phyloP scores from a whole-genome alignment of 768 basidiomycete species.

The Hysterangium stoloniferum region DNA sequence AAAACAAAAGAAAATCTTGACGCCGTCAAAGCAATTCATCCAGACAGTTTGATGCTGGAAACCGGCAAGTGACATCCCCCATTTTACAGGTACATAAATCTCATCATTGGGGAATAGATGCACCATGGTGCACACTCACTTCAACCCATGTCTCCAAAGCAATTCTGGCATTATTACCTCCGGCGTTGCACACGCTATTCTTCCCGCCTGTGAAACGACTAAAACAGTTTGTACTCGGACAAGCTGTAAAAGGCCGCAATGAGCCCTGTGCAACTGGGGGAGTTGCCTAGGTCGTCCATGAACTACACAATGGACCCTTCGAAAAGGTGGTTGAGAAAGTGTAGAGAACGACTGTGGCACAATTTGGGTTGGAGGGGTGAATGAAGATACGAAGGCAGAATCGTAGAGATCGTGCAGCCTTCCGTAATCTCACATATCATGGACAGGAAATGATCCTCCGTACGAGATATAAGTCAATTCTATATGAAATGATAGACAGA shows the following conservation, averaged over 20 bases:
- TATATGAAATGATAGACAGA: neutral
- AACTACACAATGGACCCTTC: conserved; percentile 37
- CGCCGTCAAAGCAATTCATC: conserved; percentile 46
- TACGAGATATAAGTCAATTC: neutral
- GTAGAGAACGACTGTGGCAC: conserved; percentile 54
- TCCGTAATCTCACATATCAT: neutral
- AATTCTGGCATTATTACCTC: conserved; percentile 41
- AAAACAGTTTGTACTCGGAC: conserved; percentile 50
- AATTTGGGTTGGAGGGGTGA: conserved; percentile 46
- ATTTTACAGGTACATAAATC: neutral
- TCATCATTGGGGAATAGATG: neutral
- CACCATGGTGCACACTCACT: conserved; percentile 5
- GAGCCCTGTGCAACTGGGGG: conserved; percentile 61
- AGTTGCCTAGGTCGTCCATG: conserved; percentile 65
- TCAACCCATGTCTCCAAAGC: conserved; percentile 30
- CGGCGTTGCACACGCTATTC: conserved; percentile 38
- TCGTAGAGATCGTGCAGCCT: neutral
- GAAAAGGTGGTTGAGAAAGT: conserved; percentile 48
- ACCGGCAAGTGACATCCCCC: conserved; percentile 40
- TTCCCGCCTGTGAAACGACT: conserved; percentile 45
- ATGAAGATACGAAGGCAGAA: neutral
- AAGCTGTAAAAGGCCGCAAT: conserved; percentile 68
- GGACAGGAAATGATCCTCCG: neutral
- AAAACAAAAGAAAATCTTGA: conserved; percentile 63
- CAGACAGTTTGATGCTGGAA: conserved; percentile 60